Evolutionary conservation across 2,329 filamentous ascomycete genomes (phyloP).

Genomic region (Alternaria arborescens): DNA sequence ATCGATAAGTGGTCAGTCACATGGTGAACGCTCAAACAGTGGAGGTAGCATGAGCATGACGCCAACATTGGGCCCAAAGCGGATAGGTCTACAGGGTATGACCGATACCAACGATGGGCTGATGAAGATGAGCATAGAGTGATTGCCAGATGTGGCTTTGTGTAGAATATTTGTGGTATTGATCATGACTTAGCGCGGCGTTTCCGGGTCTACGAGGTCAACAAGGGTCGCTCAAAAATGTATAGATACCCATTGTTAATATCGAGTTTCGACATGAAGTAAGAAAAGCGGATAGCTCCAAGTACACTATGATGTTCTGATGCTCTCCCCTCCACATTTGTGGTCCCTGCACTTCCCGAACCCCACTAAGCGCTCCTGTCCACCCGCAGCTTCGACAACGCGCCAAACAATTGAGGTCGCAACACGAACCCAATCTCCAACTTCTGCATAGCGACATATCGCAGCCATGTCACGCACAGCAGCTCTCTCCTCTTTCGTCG

Average conservation of each 20-base stretch:
- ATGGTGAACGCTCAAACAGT: slow-evolving; percentile 58
- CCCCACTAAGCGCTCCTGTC: slow-evolving; percentile 33
- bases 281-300: neutral
- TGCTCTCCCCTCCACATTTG: slow-evolving; percentile 1
- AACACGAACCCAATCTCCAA: slow-evolving; percentile 3
- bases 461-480: slow-evolving; percentile 48
- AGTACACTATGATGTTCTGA: neutral
- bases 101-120: slow-evolving; percentile 92
- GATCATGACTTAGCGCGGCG: slow-evolving; percentile 37
- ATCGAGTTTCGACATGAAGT: neutral
- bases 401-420: slow-evolving; percentile 18
- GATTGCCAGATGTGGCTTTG: neutral
- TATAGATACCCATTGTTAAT: slow-evolving; percentile 24
- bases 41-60: slow-evolving; percentile 58
- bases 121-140: slow-evolving; percentile 98
- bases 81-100: slow-evolving; percentile 79
- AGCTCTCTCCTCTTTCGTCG: slow-evolving; percentile 77
- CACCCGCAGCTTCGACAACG: slow-evolving; percentile 28
- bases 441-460: neutral
- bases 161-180: slow-evolving; percentile 1
- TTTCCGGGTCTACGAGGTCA: slow-evolving; percentile 17
- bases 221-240: slow-evolving; percentile 6
- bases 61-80: slow-evolving; percentile 56
- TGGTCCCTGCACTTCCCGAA: slow-evolving; percentile 27
- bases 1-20: slow-evolving; percentile 62